A percentile compares a stretch with the other conserved stretches of the same genome.
These are phyloP conservation scores for Phoma sp. DNA, from an alignment of 2,329 filamentous ascomycete genomes.

Conservation along the genomic window DNA sequence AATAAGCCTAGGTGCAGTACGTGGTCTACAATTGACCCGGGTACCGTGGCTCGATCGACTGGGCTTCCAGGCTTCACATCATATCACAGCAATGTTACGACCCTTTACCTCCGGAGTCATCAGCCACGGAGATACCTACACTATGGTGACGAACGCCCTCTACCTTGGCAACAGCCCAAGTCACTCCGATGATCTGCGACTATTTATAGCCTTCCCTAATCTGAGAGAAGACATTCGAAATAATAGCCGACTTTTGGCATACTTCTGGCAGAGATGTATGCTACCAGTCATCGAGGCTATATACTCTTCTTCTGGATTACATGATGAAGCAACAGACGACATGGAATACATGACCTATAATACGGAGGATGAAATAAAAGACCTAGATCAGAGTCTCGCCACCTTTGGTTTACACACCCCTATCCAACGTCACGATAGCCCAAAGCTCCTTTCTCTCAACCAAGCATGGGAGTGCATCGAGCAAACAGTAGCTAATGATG, in stretches of 20 bases:
- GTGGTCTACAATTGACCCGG: slow-evolving; percentile 5
- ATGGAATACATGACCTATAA: slow-evolving; percentile 12
- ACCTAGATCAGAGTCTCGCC: slow-evolving; percentile 9
- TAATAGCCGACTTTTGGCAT: slow-evolving; percentile 10
- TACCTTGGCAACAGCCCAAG: slow-evolving; percentile 14
- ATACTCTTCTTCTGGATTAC: not conserved
- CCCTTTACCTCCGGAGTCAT: slow-evolving; percentile 5
- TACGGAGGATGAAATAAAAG: slow-evolving; percentile 2
- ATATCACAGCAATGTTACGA: slow-evolving; percentile 6
- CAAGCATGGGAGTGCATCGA: slow-evolving; percentile 9
- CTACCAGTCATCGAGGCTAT: slow-evolving; percentile 8
- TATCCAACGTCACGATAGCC: slow-evolving; percentile 6
- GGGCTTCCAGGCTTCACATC: slow-evolving; percentile 13
- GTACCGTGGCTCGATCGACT: slow-evolving; percentile 16
- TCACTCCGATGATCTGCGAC: slow-evolving; percentile 8
- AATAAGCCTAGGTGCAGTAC: slow-evolving; percentile 9
- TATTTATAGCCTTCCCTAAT: slow-evolving; percentile 8
- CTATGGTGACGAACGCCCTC: slow-evolving; percentile 11
- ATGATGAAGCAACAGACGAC: not conserved
- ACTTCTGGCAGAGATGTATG: slow-evolving; percentile 15
- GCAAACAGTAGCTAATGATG: not conserved
- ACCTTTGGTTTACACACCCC: slow-evolving; percentile 9
- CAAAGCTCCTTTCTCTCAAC: not conserved
- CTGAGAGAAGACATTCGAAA: slow-evolving; percentile 7
- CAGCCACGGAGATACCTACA: slow-evolving; percentile 8